These are phyloP conservation scores for Tricholomella constricta DNA, from an alignment of 768 basidiomycete genomes.

Conservation along the genomic window DNA sequence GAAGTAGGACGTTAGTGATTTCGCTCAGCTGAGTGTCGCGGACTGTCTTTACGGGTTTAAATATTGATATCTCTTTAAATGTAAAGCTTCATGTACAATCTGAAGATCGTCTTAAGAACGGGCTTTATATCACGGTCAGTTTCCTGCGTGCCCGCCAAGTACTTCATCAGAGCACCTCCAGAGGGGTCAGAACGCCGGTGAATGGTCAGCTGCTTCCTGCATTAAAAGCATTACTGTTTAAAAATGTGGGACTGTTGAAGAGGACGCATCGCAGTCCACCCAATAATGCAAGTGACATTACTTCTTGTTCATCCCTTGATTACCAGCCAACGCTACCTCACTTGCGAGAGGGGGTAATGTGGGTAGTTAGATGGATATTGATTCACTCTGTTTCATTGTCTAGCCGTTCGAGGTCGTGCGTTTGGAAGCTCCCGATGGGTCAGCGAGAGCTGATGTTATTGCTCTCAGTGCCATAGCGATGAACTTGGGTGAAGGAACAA, in stretches of 20 bases:
- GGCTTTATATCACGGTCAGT: constrained; percentile 3
- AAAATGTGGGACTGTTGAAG: background rate
- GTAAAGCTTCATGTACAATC: background rate
- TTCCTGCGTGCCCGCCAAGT: background rate
- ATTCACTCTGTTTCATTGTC: background rate
- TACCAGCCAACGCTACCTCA: background rate
- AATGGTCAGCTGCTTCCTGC: constrained; percentile 5
- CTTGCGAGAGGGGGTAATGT: background rate
- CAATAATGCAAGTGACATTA: background rate
- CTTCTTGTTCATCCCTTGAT: background rate
- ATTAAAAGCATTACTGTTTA: background rate
- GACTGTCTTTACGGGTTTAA: too few species aligned
- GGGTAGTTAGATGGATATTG: background rate
- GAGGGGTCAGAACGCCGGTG: background rate
- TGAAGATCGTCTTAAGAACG: constrained; percentile 3
- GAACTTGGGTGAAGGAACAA: constrained; percentile 51
- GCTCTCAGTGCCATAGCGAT: constrained; percentile 45
- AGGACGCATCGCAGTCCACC: background rate
- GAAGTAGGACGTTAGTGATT: constrained; percentile 1
- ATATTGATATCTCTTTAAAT: background rate
- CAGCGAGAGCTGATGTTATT: constrained; percentile 45
- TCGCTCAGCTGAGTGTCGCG: background rate
- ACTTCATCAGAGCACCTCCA: background rate
- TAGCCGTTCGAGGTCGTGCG: constrained; percentile 32
- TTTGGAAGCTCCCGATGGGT: constrained; percentile 39